Conservation (phyloP, 164 flowering plant genomes). For the Cinnamomum micranthum region DNA sequence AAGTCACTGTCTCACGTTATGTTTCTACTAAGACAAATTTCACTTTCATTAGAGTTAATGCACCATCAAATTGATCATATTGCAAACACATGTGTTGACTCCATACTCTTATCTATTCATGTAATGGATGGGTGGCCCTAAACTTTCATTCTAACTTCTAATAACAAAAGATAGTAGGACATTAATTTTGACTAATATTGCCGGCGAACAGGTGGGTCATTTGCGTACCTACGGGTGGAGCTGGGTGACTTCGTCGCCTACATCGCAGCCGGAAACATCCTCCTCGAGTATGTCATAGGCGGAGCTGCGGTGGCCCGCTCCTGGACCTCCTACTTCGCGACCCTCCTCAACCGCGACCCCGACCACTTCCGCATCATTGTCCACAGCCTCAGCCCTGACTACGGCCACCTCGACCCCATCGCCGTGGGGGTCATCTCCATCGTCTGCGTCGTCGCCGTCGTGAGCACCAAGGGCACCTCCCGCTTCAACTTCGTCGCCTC, state of each 20-base stretch:
- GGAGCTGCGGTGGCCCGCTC: slow-evolving; percentile 56
- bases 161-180: no score
- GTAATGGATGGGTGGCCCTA: no score
- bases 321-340: slow-evolving; percentile 70
- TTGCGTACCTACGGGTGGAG: slow-evolving; percentile 66
- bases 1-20: no score
- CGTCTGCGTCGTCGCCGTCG: slow-evolving; percentile 26
- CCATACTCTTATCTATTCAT: no score
- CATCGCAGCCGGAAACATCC: slow-evolving; percentile 63
- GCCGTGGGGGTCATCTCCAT: slow-evolving; percentile 31
- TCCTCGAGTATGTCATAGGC: slow-evolving; percentile 45
- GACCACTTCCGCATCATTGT: slow-evolving; percentile 35
- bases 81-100: no score
- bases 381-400: slow-evolving; percentile 26
- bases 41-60: no score
- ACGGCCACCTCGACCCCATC: slow-evolving; percentile 50
- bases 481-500: slow-evolving; percentile 46
- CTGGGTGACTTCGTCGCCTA: slow-evolving; percentile 69
- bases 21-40: no score
- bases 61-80: no score
- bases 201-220: slow-evolving; percentile 49
- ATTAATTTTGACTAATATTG: no score
- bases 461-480: slow-evolving; percentile 50
- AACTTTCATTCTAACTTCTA: no score
- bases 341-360: slow-evolving; percentile 39